Evolutionary conservation across 2,329 filamentous ascomycete genomes (phyloP).

Genomic region (Diaporthe sp.): DNA sequence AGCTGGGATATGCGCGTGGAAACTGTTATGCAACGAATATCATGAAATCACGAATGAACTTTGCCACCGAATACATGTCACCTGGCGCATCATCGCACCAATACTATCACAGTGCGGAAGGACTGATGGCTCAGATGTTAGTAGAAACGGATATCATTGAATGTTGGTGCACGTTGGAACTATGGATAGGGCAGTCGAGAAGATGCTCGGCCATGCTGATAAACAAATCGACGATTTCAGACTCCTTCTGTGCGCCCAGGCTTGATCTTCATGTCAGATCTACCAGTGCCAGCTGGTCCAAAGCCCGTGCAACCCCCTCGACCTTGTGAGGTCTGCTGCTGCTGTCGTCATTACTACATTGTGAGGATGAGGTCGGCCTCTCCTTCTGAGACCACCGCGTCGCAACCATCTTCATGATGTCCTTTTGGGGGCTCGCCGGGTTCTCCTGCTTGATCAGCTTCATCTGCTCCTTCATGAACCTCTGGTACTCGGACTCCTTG

Average conservation of each 20-base stretch:
- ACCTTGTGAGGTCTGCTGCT: slow-evolving; percentile 24
- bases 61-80: not conserved
- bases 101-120: not conserved
- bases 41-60: slow-evolving; percentile 31
- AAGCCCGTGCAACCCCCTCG: slow-evolving; percentile 29
- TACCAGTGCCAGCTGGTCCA: slow-evolving; percentile 35
- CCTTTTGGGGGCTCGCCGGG: slow-evolving; percentile 72
- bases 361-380: slow-evolving; percentile 40
- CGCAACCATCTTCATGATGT: slow-evolving; percentile 78
- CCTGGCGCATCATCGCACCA: not conserved
- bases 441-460: slow-evolving; percentile 69
- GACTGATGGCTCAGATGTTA: not conserved
- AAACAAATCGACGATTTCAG: not conserved
- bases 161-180: not conserved
- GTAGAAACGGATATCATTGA: not conserved
- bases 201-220: not conserved
- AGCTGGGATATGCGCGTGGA: slow-evolving; percentile 8
- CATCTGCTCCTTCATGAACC: slow-evolving; percentile 78
- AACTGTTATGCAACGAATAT: slow-evolving; percentile 32
- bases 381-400: slow-evolving; percentile 70
- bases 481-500: slow-evolving; percentile 61
- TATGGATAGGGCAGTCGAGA: not conserved
- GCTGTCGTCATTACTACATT: not conserved
- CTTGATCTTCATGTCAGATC: slow-evolving; percentile 34
- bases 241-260: not conserved